phyloP scores from a whole-genome alignment of 2,329 filamentous ascomycete genomes.

The Fusarium marasasianum region DNA sequence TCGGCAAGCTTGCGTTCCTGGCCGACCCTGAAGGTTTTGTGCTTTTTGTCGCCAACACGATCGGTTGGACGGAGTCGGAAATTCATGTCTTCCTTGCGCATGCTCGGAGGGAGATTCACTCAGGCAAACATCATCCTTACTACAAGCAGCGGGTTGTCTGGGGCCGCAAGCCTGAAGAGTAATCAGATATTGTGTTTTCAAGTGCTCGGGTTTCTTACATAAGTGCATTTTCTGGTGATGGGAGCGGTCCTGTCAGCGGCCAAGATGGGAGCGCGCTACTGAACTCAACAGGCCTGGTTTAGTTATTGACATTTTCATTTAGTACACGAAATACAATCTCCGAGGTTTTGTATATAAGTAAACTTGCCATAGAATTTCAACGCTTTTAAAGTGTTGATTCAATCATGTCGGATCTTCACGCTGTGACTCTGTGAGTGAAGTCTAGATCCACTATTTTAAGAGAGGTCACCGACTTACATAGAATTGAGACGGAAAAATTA shows the following conservation, averaged over 20 bases:
- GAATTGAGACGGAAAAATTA: background rate
- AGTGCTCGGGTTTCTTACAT: background rate
- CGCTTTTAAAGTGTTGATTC: background rate
- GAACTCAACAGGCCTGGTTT: background rate
- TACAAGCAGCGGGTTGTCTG: conserved; percentile 6
- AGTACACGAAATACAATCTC: background rate
- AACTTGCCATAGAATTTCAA: background rate
- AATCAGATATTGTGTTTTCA: rapidly evolving
- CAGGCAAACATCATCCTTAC: conserved; percentile 1
- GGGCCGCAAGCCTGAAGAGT: conserved; percentile 1
- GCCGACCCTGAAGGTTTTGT: conserved; percentile 4
- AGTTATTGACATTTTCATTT: background rate
- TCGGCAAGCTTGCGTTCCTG: background rate
- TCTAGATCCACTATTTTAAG: background rate
- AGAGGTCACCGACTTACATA: too few species aligned
- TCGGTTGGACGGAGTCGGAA: conserved; percentile 3
- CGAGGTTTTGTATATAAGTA: rapidly evolving
- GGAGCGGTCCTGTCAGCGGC: background rate
- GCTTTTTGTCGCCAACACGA: conserved; percentile 11
- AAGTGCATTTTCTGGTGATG: background rate
- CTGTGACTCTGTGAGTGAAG: background rate
- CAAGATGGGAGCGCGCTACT: background rate
- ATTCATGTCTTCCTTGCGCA: conserved; percentile 10
- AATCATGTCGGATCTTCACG: background rate
- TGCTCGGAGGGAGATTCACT: background rate